Base-by-base conservation (phyloP, 306 rosid genomes). In the Fagus sylvatica region DNA sequence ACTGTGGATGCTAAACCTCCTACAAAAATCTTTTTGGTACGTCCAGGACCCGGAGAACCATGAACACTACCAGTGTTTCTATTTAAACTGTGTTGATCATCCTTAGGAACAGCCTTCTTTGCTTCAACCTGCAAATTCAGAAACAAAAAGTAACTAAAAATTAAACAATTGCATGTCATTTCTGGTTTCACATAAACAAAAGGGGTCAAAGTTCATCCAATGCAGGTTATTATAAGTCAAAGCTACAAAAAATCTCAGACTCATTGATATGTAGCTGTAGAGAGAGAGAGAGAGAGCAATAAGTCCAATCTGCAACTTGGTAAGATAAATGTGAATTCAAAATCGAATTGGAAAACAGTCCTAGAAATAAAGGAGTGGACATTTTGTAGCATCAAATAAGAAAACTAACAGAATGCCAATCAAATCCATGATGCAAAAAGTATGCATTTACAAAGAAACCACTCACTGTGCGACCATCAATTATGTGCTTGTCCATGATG, bases 61-160 rank as follows among this genome's bases (percentile, higher is more conserved):
- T 85, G 90, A 69, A 84, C 77, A 71, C 82, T 78, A 41, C 80
- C 88, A 41, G 78, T 49, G 65, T 74, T 88, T 84, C 96, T 88
- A 78, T 74, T 87, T 74, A 90, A 56, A 39, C 79, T 78, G 13
- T 88, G 80, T 78, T 91, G 97, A 85, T 93, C 98, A 81, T 91
- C 98, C 88, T 93, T 87, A 4, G 97, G 98, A 77, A 93, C 98
- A 79, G 98, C 98, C 87, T 91, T 93, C 88, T 93, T 93, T 69
- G 98, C 98, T 87, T 93, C 98, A 77, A 93, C 98, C 98, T 93
- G 84, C 81, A 80, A 87, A 79, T 83, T 70, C 64, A 76, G 72
- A 83, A 43, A n/a, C n/a, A 43, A 66, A 61, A 43, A 73, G 37
- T 71, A 76, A 16, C 71, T 28, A 34, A 83, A 34, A 83, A 83